Evolutionary conservation across 2,329 filamentous ascomycete species (phyloP).

Genomic region (Calonectria pseudoreteaudii): DNA sequence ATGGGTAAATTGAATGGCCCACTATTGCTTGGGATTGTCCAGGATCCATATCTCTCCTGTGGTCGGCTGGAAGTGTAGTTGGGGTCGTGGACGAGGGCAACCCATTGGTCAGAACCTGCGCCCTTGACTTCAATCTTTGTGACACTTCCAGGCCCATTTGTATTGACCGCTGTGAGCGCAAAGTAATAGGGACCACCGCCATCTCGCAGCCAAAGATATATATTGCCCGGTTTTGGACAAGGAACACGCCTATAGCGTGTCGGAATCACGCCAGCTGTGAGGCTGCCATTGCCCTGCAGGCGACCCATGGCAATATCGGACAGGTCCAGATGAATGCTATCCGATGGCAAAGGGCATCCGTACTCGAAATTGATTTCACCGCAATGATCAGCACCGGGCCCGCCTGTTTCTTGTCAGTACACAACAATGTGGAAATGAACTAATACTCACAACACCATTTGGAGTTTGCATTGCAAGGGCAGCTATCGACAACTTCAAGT

Average conservation of each 20-base stretch:
- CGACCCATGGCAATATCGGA: slow-evolving; percentile 19
- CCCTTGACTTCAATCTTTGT: slow-evolving; percentile 19
- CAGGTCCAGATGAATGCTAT: slow-evolving; percentile 16
- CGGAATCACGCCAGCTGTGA: slow-evolving; percentile 8
- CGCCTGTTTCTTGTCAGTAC: neutral
- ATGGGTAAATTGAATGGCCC: slow-evolving; percentile 12
- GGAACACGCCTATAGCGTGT: slow-evolving; percentile 11
- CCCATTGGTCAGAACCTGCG: slow-evolving; percentile 10
- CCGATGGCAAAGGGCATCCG: slow-evolving; percentile 12
- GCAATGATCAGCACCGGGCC: slow-evolving; percentile 15
- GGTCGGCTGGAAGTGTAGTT: slow-evolving; percentile 17
- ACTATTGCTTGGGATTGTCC: slow-evolving; percentile 9
- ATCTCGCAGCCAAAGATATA: slow-evolving; percentile 16
- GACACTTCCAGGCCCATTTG: slow-evolving; percentile 15
- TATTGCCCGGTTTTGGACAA: slow-evolving; percentile 15
- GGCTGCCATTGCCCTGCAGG: slow-evolving; percentile 10
- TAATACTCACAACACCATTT: slow-evolving; percentile 20
- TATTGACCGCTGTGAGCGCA: slow-evolving; percentile 13
- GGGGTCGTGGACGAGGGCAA: slow-evolving; percentile 11
- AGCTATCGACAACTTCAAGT: slow-evolving; percentile 14
- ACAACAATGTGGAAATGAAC: too few relatives aligned
- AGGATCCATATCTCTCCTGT: slow-evolving; percentile 15
- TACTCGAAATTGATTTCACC: slow-evolving; percentile 17
- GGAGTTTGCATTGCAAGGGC: slow-evolving; percentile 14
- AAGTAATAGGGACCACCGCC: slow-evolving; percentile 10